phyloP scores from a whole-genome alignment of 176 grass and related monocot genomes.

The Chloris gayana region DNA sequence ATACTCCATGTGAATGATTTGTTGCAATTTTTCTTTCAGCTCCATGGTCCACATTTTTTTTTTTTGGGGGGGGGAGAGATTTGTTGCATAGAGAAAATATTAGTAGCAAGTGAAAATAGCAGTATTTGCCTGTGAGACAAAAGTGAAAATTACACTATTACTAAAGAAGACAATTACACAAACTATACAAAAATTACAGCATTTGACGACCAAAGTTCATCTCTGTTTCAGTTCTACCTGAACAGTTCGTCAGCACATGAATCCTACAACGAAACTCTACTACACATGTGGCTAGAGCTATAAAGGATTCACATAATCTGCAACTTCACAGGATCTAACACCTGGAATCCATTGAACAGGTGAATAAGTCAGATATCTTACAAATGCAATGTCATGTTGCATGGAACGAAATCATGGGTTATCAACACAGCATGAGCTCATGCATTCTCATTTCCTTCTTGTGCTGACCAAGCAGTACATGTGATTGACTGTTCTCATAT shows the following conservation, averaged over 20 bases:
- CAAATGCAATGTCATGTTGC: constrained; percentile 26
- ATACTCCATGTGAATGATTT: background rate
- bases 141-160: background rate
- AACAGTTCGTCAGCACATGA: background rate
- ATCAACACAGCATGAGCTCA: background rate
- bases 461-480: background rate
- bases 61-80: background rate
- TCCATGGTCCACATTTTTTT: background rate
- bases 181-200: constrained; percentile 47
- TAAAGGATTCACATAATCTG: constrained; percentile 26
- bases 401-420: background rate
- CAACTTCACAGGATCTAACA: background rate
- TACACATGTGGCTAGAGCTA: constrained; percentile 4
- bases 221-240: background rate
- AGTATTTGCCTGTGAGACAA: background rate
- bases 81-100: background rate
- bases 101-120: background rate
- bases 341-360: background rate
- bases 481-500: constrained; percentile 14
- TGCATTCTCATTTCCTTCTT: constrained; percentile 8
- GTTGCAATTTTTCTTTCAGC: background rate
- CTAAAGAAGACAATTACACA: constrained; percentile 16
- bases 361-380: constrained; percentile 22
- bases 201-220: constrained; percentile 25
- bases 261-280: constrained; percentile 15